Evolutionary conservation across 768 basidiomycete species (phyloP).

Genomic region (Naganishia vaughanmartiniae): DNA sequence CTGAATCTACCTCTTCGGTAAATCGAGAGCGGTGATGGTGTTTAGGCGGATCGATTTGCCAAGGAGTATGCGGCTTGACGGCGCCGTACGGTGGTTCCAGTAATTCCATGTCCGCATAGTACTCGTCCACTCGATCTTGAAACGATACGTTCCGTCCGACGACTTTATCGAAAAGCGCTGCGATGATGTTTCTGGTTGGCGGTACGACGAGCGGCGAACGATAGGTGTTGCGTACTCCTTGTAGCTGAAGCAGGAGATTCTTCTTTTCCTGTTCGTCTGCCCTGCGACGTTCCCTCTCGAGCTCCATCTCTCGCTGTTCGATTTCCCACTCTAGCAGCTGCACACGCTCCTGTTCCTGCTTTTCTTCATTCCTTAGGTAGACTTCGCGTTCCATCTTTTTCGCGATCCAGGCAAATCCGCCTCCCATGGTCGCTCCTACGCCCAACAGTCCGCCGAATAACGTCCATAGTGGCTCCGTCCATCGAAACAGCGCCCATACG

Average conservation of each 20-base stretch:
- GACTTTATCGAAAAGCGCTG: not conserved
- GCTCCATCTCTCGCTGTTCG: not conserved
- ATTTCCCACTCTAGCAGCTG: conserved; percentile 4
- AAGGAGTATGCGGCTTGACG: not conserved
- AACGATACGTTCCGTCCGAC: not conserved
- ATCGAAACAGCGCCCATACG: not conserved
- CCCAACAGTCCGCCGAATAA: not conserved
- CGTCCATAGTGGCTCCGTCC: conserved; percentile 13
- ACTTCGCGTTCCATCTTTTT: conserved; percentile 5
- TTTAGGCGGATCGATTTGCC: not conserved
- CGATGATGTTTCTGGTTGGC: not conserved
- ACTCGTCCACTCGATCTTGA: not conserved
- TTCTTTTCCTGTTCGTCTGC: conserved; percentile 19
- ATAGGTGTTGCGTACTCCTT: not conserved
- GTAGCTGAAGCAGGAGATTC: conserved; percentile 8
- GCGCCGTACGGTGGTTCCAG: not conserved
- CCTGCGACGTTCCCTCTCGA: conserved; percentile 11
- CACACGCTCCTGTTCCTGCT: conserved; percentile 2
- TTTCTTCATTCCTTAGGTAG: not conserved
- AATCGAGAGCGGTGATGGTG: not conserved
- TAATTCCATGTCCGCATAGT: conserved; percentile 5
- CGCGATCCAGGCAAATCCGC: conserved; percentile 9
- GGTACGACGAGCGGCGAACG: not conserved
- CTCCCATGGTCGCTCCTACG: conserved; percentile 3
- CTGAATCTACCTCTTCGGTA: not conserved